Percentiles rank a stretch among this genome's conserved stretches.
Evolutionary conservation across 176 grass and related monocot genomes (phyloP).

Genomic region (Alloteropsis semialata): DNA sequence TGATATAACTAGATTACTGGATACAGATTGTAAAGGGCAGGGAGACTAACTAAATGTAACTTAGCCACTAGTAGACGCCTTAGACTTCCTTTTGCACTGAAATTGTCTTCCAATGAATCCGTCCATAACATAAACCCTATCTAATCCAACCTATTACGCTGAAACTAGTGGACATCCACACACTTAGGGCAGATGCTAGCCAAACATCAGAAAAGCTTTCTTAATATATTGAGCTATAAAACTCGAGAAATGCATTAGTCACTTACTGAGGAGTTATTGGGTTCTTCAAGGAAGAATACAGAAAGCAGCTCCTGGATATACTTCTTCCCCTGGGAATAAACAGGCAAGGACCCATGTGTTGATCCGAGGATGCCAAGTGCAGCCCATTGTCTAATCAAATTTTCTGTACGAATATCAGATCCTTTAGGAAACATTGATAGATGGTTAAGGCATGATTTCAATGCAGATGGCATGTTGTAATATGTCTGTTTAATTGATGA

Average conservation of each 20-base stretch:
- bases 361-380: conserved; percentile 18
- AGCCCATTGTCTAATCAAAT: conserved; percentile 11
- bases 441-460: conserved; percentile 34
- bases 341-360: background rate
- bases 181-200: background rate
- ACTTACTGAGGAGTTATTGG: background rate
- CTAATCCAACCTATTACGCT: background rate
- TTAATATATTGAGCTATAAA: background rate
- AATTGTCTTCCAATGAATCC: no score
- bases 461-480: background rate
- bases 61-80: no score
- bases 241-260: background rate
- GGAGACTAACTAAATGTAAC: no score
- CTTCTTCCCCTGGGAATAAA: background rate
- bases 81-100: no score
- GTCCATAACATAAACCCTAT: no score
- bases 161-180: background rate
- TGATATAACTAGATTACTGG: no score
- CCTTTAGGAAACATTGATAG: conserved; percentile 23
- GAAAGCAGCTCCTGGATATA: conserved; percentile 1
- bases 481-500: background rate
- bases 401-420: background rate
- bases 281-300: background rate
- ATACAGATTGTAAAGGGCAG: no score
- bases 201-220: background rate